These are phyloP conservation scores for Hanseniaspora mollemarum DNA, from an alignment of 805 yeast species.

Conservation along the genomic window DNA sequence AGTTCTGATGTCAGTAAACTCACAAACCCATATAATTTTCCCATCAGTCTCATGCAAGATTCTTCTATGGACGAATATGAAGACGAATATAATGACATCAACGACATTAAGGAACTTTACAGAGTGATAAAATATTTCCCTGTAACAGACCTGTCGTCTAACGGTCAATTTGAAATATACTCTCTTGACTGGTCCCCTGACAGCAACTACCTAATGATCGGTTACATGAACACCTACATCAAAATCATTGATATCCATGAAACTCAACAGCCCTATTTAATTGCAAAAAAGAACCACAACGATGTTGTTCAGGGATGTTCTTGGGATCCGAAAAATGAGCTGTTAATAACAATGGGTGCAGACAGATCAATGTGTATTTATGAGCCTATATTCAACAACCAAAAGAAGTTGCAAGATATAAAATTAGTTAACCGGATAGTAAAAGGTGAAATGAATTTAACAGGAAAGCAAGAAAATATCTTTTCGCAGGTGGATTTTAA, in stretches of 20 bases:
- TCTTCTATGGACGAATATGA: constrained; percentile 30
- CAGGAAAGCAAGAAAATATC: constrained; percentile 21
- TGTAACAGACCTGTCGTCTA: constrained; percentile 41
- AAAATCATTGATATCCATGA: constrained; percentile 1
- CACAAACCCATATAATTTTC: constrained; percentile 8
- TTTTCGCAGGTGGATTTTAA: constrained; percentile 38
- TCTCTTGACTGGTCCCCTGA: constrained; percentile 92
- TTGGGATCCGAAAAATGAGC: constrained; percentile 84
- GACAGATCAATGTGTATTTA: constrained; percentile 76
- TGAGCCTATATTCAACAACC: constrained; percentile 20
- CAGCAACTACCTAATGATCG: constrained; percentile 62
- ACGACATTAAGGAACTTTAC: constrained; percentile 66
- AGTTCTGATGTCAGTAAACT: constrained; percentile 2
- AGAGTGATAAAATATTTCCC: constrained; percentile 35
- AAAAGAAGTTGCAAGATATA: constrained; percentile 18
- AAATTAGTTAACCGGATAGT: constrained; percentile 35
- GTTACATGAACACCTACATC: constrained; percentile 35
- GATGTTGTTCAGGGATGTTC: constrained; percentile 93
- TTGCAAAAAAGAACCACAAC: constrained; percentile 42
- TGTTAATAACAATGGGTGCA: constrained; percentile 76
- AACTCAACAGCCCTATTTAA: constrained; percentile 1
- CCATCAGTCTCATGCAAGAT: constrained; percentile 1
- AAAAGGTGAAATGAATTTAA: constrained; percentile 38
- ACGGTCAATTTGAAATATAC: constrained; percentile 49
- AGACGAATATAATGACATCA: constrained; percentile 24